Conservation (phyloP, 805 yeast genomes). For the Phaffomyces opuntiae region DNA sequence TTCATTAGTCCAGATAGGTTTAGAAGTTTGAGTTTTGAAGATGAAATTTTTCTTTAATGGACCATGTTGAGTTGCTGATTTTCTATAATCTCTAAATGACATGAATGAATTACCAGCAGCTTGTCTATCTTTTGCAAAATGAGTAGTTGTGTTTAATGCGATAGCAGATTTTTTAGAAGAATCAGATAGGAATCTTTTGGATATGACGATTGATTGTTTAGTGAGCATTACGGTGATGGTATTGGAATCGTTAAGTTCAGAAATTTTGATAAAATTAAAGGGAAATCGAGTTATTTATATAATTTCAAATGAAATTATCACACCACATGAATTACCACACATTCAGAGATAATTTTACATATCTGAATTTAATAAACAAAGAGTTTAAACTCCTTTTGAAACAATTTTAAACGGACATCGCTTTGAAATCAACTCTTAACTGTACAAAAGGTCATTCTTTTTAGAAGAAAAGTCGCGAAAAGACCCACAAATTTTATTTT, state of each 20-base stretch:
- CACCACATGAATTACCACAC: too few relatives aligned
- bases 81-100: constrained; percentile 32
- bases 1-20: constrained; percentile 16
- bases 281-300: neutral
- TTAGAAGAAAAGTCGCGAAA: neutral
- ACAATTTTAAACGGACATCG: neutral
- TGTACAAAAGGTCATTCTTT: neutral
- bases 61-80: constrained; percentile 31
- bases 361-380: neutral
- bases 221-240: neutral
- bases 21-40: constrained; percentile 3
- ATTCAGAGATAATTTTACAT: too few relatives aligned
- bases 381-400: neutral
- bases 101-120: constrained; percentile 27
- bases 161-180: constrained; percentile 14
- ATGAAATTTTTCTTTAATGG: constrained; percentile 24
- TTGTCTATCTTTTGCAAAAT: constrained; percentile 3
- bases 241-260: too few relatives aligned
- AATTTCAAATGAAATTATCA: neutral
- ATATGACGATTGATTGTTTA: constrained; percentile 1
- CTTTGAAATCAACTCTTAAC: neutral
- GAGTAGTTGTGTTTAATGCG: constrained; percentile 10
- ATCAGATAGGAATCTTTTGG: neutral
- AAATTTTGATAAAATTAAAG: too few relatives aligned
- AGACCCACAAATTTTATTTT: neutral